Evolutionary conservation across 2,329 filamentous ascomycete genomes (phyloP).

Genomic region (Penicillium digitatum): DNA sequence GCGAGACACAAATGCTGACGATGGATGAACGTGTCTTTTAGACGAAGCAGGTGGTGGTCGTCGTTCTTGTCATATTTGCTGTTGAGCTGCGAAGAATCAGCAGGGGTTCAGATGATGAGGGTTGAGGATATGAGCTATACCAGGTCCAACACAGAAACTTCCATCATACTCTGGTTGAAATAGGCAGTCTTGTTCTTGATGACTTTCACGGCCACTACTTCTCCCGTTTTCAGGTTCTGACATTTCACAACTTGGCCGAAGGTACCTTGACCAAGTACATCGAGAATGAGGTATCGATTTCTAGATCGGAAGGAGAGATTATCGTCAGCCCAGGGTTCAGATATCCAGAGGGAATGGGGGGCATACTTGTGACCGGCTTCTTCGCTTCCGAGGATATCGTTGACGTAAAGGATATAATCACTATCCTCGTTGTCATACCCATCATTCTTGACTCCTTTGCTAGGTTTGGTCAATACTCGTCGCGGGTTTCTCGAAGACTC

Average conservation of each 20-base stretch:
- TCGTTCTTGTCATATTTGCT: constrained; percentile 99
- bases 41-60: constrained; percentile 86
- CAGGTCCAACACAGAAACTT: constrained; percentile 93
- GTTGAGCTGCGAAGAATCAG: constrained; percentile 65
- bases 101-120: not conserved
- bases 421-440: constrained; percentile 99
- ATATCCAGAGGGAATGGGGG: not conserved
- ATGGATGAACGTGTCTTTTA: constrained; percentile 98
- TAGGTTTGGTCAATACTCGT: constrained; percentile 93
- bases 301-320: constrained; percentile 40
- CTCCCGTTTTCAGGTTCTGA: constrained; percentile 95
- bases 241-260: constrained; percentile 99
- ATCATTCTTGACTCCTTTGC: constrained; percentile 97
- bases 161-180: constrained; percentile 99
- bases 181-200: constrained; percentile 99
- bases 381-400: constrained; percentile 95
- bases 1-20: constrained; percentile 93
- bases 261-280: constrained; percentile 93
- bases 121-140: constrained; percentile 49
- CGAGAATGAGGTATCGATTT: constrained; percentile 93
- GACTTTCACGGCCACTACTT: constrained; percentile 97
- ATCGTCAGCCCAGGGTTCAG: constrained; percentile 10
- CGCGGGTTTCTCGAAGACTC: constrained; percentile 95
- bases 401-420: constrained; percentile 98
- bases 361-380: constrained; percentile 93